A percentile compares a stretch with the other conserved stretches of the same genome.
Conservation (phyloP, 2,329 filamentous ascomycete species). For the Daldinia sp. region DNA sequence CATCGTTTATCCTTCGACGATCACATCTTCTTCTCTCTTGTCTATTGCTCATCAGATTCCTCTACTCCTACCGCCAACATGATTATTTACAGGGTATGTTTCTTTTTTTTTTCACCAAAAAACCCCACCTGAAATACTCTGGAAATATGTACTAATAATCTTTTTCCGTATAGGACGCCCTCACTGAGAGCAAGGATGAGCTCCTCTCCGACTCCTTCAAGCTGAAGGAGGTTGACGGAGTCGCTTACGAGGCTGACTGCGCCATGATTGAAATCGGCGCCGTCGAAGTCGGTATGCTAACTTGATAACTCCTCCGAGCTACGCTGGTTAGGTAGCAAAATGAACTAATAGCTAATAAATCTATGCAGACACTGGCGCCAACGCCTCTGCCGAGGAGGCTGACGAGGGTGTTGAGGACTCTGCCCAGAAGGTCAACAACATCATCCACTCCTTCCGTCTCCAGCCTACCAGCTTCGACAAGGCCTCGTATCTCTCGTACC, state of each 20-base stretch:
- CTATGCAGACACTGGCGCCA: slow-evolving; percentile 84
- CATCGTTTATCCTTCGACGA: slow-evolving; percentile 34
- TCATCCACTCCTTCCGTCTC: slow-evolving; percentile 92
- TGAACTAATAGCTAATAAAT: slow-evolving; percentile 14
- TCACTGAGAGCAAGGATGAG: slow-evolving; percentile 83
- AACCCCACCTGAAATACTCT: neutral
- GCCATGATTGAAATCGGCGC: slow-evolving; percentile 85
- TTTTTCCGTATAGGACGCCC: slow-evolving; percentile 74
- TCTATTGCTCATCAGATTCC: slow-evolving; percentile 38
- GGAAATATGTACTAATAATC: slow-evolving; percentile 25
- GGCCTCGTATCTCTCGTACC: slow-evolving; percentile 83
- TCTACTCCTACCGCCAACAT: slow-evolving; percentile 64
- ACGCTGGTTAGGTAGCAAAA: neutral
- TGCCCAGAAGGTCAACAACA: slow-evolving; percentile 85
- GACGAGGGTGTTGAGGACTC: slow-evolving; percentile 80
- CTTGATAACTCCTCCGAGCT: slow-evolving; percentile 12
- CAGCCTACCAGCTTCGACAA: slow-evolving; percentile 84
- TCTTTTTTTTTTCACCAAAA: neutral
- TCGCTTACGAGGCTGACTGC: slow-evolving; percentile 92
- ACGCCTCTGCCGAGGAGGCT: slow-evolving; percentile 93
- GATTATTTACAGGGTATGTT: slow-evolving; percentile 77
- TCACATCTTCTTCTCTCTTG: slow-evolving; percentile 28
- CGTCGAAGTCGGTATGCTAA: slow-evolving; percentile 76
- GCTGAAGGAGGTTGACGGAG: slow-evolving; percentile 81
- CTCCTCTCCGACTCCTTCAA: slow-evolving; percentile 96